phyloP scores from a whole-genome alignment of 164 flowering plant genomes.

The Nymphaea colorata region DNA sequence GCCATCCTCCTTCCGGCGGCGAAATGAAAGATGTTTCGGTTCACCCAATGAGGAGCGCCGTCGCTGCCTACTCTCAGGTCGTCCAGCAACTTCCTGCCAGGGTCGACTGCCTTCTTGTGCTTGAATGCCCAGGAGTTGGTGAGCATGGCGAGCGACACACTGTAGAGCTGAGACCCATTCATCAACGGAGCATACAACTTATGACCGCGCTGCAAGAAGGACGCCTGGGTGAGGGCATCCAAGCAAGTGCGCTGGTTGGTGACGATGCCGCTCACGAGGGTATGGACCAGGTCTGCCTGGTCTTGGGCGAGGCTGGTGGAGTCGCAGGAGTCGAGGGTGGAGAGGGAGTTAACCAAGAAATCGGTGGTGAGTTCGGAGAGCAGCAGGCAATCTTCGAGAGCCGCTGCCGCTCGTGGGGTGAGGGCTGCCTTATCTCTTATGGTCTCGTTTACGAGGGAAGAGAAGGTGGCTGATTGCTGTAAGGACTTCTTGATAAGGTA shows the following conservation, averaged over 20 bases:
- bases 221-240: constrained; percentile 12
- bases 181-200: constrained; percentile 9
- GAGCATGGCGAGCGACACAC: constrained; percentile 18
- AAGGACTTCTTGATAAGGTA: constrained; percentile 15
- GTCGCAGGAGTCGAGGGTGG: constrained; percentile 10
- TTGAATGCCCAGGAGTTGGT: constrained; percentile 12
- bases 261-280: constrained; percentile 21
- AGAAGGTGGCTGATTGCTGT: constrained; percentile 11
- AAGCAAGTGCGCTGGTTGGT: constrained; percentile 29
- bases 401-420: constrained; percentile 9
- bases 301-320: constrained; percentile 1
- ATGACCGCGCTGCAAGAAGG: constrained; percentile 3
- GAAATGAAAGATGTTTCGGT: too few species aligned
- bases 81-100: too few species aligned
- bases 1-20: too few species aligned
- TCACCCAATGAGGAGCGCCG: too few species aligned
- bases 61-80: too few species aligned
- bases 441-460: constrained; percentile 11
- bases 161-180: constrained; percentile 11
- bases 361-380: constrained; percentile 18
- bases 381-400: constrained; percentile 24
- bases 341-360: constrained; percentile 10
- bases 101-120: neutral
- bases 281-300: constrained; percentile 16
- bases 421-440: constrained; percentile 4